A percentile compares a stretch with the other conserved stretches of the same genome.
phyloP scores from a whole-genome alignment of 192 early-diverging fungal species.

The Borealophlyctis nickersoniae region DNA sequence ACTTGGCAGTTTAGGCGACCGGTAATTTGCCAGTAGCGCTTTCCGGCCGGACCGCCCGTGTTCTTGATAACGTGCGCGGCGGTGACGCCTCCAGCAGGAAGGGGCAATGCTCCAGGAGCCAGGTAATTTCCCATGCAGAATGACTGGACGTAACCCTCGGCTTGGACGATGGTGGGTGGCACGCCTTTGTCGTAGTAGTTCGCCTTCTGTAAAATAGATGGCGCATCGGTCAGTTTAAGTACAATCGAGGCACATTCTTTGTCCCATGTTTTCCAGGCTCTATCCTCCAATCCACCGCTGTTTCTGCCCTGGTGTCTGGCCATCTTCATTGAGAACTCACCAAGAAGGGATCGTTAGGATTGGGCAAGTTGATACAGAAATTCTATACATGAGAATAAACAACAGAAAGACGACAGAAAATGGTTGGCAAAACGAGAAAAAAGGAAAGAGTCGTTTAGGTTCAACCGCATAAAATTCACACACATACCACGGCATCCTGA shows the following conservation, averaged over 20 bases:
- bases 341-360: slow-evolving; percentile 25
- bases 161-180: slow-evolving; percentile 30
- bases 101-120: slow-evolving; percentile 15
- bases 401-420: too few species aligned
- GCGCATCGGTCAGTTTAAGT: too few species aligned
- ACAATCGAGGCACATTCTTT: too few species aligned
- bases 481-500: slow-evolving; percentile 21
- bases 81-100: slow-evolving; percentile 23
- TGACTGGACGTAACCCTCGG: slow-evolving; percentile 30
- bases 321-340: too few species aligned
- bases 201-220: neutral
- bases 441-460: too few species aligned
- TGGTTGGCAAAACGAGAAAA: too few species aligned
- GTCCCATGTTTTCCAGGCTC: too few species aligned
- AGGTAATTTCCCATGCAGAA: slow-evolving; percentile 32
- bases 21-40: slow-evolving; percentile 23
- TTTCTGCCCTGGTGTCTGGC: too few species aligned
- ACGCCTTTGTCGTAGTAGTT: slow-evolving; percentile 20
- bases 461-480: neutral
- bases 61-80: slow-evolving; percentile 25
- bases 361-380: slow-evolving; percentile 41
- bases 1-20: slow-evolving; percentile 24
- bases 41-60: neutral
- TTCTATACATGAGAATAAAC: too few species aligned
- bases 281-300: too few species aligned